Evolutionary conservation across 306 rosid species (phyloP).

Genomic region (Cyamopsis tetragonoloba): DNA sequence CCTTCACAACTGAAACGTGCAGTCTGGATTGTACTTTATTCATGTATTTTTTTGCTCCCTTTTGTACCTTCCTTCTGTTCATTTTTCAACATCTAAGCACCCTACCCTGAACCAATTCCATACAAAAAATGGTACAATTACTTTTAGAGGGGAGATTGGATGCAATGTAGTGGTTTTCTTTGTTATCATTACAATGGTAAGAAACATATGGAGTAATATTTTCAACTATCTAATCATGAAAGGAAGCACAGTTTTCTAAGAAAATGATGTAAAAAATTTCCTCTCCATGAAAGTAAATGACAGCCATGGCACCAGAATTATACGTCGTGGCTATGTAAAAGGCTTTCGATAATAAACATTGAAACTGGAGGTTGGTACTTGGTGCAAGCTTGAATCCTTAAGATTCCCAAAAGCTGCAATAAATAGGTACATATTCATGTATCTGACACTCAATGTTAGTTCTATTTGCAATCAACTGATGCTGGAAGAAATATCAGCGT

Average conservation of each 20-base stretch:
- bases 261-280: background rate
- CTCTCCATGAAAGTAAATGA: background rate
- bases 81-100: background rate
- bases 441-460: background rate
- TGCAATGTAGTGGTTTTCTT: background rate
- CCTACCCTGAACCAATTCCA: no score
- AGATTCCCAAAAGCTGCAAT: no score
- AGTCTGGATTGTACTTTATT: background rate
- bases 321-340: background rate
- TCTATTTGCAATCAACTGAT: background rate
- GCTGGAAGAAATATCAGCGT: background rate
- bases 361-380: conserved; percentile 45
- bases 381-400: conserved; percentile 66
- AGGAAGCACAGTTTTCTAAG: background rate
- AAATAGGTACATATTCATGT: background rate
- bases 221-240: background rate
- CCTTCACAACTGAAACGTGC: background rate
- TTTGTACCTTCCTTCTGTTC: conserved; percentile 4
- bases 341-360: conserved; percentile 34
- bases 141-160: background rate
- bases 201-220: background rate
- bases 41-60: background rate
- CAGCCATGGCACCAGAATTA: conserved; percentile 2
- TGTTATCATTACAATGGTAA: background rate
- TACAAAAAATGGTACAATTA: background rate